Evolutionary conservation across 148 eudicot species (phyloP).

Genomic region (Vaccinium corymbosum): DNA sequence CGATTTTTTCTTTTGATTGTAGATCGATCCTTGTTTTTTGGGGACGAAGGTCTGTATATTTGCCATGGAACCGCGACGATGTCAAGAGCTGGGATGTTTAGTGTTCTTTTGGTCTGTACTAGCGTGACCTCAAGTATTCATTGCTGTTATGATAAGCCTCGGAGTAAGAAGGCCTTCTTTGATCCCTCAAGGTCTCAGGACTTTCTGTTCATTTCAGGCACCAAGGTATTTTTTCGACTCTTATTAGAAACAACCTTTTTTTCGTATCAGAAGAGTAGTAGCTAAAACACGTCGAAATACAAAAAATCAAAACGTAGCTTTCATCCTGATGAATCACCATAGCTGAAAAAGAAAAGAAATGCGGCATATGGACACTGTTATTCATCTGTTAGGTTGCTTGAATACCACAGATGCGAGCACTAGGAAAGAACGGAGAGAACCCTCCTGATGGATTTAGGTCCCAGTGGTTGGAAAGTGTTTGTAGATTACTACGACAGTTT

Average conservation of each 20-base stretch:
- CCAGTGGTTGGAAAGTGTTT: conserved; percentile 73
- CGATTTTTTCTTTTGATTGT: no score
- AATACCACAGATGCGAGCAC: conserved; percentile 65
- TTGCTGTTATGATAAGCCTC: conserved; percentile 52
- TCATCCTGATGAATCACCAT: neutral
- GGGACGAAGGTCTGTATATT: no score
- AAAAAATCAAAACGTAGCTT: neutral
- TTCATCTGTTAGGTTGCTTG: neutral
- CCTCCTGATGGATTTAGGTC: conserved; percentile 56
- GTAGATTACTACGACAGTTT: conserved; percentile 41
- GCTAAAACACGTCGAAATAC: no score
- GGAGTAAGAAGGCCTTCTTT: conserved; percentile 86
- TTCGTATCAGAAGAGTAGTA: no score
- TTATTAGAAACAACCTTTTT: neutral
- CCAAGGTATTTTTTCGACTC: conserved; percentile 52
- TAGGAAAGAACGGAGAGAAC: conserved; percentile 62
- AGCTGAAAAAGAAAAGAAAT: no score
- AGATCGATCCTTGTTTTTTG: no score
- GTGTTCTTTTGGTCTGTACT: no score
- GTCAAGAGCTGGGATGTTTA: no score
- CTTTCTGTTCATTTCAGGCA: conserved; percentile 89
- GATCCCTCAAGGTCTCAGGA: conserved; percentile 91
- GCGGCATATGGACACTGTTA: neutral
- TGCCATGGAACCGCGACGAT: no score
- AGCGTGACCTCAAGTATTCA: neutral